Evolutionary conservation across 2,329 filamentous ascomycete species (phyloP).

Genomic region (Ascochyta fabae): DNA sequence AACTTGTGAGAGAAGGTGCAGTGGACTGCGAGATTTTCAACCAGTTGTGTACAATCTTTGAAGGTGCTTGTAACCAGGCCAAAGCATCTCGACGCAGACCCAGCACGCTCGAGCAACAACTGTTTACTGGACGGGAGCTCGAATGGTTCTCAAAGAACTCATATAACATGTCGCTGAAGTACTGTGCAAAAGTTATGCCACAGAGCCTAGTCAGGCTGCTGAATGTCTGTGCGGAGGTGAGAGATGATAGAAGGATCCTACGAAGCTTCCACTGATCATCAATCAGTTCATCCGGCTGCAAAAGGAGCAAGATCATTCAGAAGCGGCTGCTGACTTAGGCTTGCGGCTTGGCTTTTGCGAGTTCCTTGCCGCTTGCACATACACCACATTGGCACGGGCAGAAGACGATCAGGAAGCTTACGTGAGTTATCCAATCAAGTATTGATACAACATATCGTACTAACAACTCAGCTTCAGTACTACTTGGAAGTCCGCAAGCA

Average conservation of each 20-base stretch:
- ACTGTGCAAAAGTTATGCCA: constrained; percentile 65
- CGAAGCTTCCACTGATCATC: background rate
- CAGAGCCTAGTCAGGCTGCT: constrained; percentile 63
- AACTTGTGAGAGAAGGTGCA: constrained; percentile 47
- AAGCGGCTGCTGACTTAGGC: constrained; percentile 55
- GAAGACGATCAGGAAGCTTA: constrained; percentile 50
- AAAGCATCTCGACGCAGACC: constrained; percentile 54
- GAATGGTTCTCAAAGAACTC: constrained; percentile 85
- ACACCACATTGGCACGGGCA: constrained; percentile 56
- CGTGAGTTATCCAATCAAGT: constrained; percentile 40
- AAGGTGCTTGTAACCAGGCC: constrained; percentile 56
- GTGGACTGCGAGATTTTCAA: constrained; percentile 37
- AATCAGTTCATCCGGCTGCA: constrained; percentile 52
- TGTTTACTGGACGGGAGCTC: constrained; percentile 70
- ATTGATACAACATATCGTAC: background rate
- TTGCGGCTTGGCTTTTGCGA: constrained; percentile 72
- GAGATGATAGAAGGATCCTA: background rate
- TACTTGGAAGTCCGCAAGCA: constrained; percentile 69
- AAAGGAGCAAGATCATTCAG: constrained; percentile 29
- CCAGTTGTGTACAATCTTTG: constrained; percentile 64
- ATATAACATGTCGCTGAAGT: constrained; percentile 76
- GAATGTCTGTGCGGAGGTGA: constrained; percentile 52
- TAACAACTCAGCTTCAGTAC: constrained; percentile 61
- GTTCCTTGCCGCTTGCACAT: constrained; percentile 64
- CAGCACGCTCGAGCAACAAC: constrained; percentile 47